A percentile compares a stretch with the other conserved stretches of the same genome.
Conservation (phyloP, 148 eudicot genomes). For the Amaranthus hypochondriacus region DNA sequence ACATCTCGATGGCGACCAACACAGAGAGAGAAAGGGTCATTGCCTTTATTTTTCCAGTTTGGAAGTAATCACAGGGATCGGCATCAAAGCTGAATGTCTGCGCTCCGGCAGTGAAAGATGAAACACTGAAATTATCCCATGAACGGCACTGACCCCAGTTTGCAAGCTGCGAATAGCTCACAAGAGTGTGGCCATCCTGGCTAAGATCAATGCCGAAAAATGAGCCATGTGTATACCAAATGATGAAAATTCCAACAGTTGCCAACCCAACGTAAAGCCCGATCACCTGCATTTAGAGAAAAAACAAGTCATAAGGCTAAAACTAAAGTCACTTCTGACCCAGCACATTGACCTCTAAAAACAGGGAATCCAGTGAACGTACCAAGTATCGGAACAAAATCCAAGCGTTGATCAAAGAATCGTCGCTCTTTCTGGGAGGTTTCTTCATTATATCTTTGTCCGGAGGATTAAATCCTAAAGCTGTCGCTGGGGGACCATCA, state of each 20-base stretch:
- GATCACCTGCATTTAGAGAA: conserved; percentile 42
- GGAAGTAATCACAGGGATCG: conserved; percentile 60
- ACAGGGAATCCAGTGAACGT: conserved; percentile 8
- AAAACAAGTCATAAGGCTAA: background rate
- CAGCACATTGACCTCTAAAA: background rate
- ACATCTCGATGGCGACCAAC: conserved; percentile 73
- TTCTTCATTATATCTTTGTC: conserved; percentile 87
- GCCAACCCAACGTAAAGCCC: conserved; percentile 72
- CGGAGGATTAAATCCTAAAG: conserved; percentile 90
- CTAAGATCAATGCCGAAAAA: conserved; percentile 63
- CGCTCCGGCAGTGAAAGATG: conserved; percentile 54
- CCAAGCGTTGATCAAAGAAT: conserved; percentile 74
- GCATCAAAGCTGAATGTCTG: conserved; percentile 41
- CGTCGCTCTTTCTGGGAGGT: conserved; percentile 76
- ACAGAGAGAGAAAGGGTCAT: conserved; percentile 67
- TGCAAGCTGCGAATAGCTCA: conserved; percentile 56
- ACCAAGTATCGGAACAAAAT: conserved; percentile 81
- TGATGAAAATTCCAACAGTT: conserved; percentile 58
- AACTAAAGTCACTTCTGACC: background rate
- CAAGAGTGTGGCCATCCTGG: conserved; percentile 58
- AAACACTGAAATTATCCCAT: conserved; percentile 49
- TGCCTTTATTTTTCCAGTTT: conserved; percentile 60
- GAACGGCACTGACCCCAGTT: conserved; percentile 66
- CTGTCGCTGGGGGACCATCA: conserved; percentile 93
- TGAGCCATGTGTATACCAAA: conserved; percentile 62